phyloP scores from a whole-genome alignment of 2,329 filamentous ascomycete genomes.

The Aspergillus tamarii region DNA sequence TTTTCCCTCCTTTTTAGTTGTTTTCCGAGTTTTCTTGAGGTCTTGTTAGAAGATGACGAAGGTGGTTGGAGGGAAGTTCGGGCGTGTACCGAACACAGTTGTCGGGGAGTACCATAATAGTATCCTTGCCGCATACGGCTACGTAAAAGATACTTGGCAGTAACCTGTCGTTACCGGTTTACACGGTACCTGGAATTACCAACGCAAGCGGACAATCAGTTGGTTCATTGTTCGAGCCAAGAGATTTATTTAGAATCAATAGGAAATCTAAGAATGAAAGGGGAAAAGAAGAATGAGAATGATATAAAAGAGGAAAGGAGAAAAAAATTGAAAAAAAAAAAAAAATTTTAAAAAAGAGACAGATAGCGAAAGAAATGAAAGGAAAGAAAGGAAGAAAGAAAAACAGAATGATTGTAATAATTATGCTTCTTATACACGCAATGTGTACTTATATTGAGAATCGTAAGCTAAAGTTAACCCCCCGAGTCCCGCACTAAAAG shows the following conservation, averaged over 20 bases:
- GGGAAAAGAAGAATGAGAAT: background rate
- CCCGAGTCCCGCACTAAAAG: background rate
- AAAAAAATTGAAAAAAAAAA: background rate
- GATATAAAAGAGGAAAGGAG: background rate
- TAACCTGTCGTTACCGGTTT: constrained; percentile 20
- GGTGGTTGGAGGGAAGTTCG: constrained; percentile 20
- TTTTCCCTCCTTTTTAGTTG: constrained; percentile 5
- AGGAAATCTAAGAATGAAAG: background rate
- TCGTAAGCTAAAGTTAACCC: background rate
- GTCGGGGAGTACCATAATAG: constrained; percentile 17
- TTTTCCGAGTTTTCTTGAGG: background rate
- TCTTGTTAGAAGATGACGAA: background rate
- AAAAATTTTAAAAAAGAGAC: background rate
- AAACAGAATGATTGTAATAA: background rate
- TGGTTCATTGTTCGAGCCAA: background rate
- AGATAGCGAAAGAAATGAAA: background rate
- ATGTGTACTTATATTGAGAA: background rate
- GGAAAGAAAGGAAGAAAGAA: background rate
- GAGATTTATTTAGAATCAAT: background rate
- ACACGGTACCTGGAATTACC: constrained; percentile 4
- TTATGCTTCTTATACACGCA: background rate
- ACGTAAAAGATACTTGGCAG: constrained; percentile 24
- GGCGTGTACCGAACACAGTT: constrained; percentile 27
- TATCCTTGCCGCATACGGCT: constrained; percentile 25
- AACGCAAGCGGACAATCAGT: constrained; percentile 17